Base-by-base conservation (phyloP, 1,284 basidiomycete genomes). In the Phellopilus nigrolimitatus region DNA sequence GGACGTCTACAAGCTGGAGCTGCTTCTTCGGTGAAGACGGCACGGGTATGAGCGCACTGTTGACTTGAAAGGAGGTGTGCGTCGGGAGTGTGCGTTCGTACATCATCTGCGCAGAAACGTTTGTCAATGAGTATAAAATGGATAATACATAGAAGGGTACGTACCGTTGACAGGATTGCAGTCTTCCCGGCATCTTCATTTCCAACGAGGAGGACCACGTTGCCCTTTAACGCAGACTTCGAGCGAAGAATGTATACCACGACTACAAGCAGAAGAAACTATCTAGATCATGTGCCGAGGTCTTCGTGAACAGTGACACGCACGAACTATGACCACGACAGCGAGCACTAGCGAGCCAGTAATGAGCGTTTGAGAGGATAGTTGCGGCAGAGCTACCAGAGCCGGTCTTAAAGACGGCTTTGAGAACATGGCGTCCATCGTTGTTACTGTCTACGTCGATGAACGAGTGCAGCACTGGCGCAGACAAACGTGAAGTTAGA, bases 171-270 rank as follows among this genome's bases (percentile, higher is more conserved):
- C 37, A 79, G 55, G 30, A 91, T 80, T 17, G 87, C 74, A 1
- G 88, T 89, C 68, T 91, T 91, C 25, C 88, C 88, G 2, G 79
- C 75, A 64, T 88, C 86, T 3, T 81, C 74, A 39, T 80, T 71
- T 1, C 88, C 88, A 10, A 85, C 73, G 17, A 91, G 68, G 3
- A 91, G 66, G 5, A 91, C 61, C 10, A 74, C 66, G 62, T 76
- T 78, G 31, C 82, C 81, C 62, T 66, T 70, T 3, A 73, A 66
- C 36, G 64, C 68, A 3, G 75, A 71, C 57, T 68, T 78, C 53
- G 69, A 69, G 47, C 68, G 69, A 34, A 65, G 67, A 21, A 76
- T 65, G 27, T 76, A 58, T 15, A 76, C 52, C 39, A 62, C 58
- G 30, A 66, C 68, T 51, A 30, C 30, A 19, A 22, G 39, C 15